Percentiles rank a stretch among this genome's conserved stretches.
These are phyloP conservation scores for Phialophora tarda DNA, from an alignment of 2,329 filamentous ascomycete species.

Conservation along the genomic window DNA sequence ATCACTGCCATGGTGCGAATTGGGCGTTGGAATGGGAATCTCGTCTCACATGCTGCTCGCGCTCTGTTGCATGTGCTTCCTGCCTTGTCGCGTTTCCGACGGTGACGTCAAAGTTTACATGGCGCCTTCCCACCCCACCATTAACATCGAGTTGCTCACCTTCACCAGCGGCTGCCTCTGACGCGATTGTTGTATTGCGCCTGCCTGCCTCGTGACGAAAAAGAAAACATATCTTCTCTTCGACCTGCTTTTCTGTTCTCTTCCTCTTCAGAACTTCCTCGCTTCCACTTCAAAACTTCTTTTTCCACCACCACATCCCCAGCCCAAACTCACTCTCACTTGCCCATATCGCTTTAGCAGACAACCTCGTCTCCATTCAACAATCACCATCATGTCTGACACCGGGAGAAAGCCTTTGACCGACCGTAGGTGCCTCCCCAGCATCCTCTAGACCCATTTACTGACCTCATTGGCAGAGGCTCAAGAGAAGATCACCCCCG, in stretches of 20 bases:
- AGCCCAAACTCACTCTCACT: conserved; percentile 2
- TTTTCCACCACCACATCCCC: conserved; percentile 6
- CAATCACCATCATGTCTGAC: conserved; percentile 55
- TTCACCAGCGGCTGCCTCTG: not conserved
- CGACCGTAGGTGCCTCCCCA: conserved; percentile 45
- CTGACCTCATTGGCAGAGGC: conserved; percentile 47
- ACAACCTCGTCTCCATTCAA: not conserved
- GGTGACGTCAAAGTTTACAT: conserved; percentile 13
- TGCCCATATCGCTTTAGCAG: conserved; percentile 2
- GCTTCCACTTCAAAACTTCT: conserved; percentile 4
- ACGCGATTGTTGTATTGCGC: conserved; percentile 4
- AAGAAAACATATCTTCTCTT: conserved; percentile 7
- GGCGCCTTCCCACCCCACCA: conserved; percentile 7
- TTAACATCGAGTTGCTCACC: conserved; percentile 1
- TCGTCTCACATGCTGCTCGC: not conserved
- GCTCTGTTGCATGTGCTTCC: not conserved
- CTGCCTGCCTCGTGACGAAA: conserved; percentile 12
- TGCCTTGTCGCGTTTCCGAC: not conserved
- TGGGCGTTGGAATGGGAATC: not conserved
- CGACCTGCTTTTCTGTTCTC: not conserved
- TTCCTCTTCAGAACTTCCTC: not conserved
- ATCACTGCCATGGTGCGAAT: not conserved
- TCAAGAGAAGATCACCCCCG: conserved; percentile 62
- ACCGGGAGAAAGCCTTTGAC: conserved; percentile 65
- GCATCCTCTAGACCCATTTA: not conserved